phyloP scores from a whole-genome alignment of 805 yeast species.

The Ogataea ramenticola region DNA sequence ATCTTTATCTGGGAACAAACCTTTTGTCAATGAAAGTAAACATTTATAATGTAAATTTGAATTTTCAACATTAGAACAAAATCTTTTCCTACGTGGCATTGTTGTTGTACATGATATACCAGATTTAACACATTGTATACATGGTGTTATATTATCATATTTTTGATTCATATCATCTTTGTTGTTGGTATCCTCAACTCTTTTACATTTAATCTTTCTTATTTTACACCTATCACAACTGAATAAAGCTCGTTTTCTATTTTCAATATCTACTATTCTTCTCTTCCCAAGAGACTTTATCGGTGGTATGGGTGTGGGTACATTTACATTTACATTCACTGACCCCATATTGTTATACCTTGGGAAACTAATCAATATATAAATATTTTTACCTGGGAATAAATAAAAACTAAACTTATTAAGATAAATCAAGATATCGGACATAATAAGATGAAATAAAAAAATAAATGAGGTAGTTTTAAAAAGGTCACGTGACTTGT shows the following conservation, averaged over 20 bases:
- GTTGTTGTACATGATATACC: slow-evolving; percentile 34
- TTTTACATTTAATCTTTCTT: slow-evolving; percentile 34
- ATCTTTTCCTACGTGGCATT: slow-evolving; percentile 33
- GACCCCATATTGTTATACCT: no score
- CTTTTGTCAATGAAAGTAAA: slow-evolving; percentile 29
- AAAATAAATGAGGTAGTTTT: no score
- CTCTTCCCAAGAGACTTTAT: slow-evolving; percentile 18
- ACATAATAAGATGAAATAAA: no score
- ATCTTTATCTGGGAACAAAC: slow-evolving; percentile 38
- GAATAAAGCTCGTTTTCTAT: slow-evolving; percentile 34
- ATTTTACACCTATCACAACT: slow-evolving; percentile 40
- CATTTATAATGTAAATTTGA: slow-evolving; percentile 37
- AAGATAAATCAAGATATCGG: no score
- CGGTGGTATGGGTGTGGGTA: no score
- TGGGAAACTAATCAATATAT: no score
- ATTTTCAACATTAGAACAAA: slow-evolving; percentile 35
- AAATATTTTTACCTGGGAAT: no score
- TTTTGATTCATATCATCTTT: slow-evolving; percentile 19
- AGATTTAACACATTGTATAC: slow-evolving; percentile 30
- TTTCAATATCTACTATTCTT: slow-evolving; percentile 30
- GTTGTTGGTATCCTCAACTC: slow-evolving; percentile 17
- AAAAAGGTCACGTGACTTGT: no score
- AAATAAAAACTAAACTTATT: no score
- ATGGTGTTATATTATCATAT: slow-evolving; percentile 32
- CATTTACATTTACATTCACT: no score